Percentiles rank a stretch among this genome's conserved stretches.
Conservation (phyloP, 208 protist genomes). For the Leishmania martiniquensis region DNA sequence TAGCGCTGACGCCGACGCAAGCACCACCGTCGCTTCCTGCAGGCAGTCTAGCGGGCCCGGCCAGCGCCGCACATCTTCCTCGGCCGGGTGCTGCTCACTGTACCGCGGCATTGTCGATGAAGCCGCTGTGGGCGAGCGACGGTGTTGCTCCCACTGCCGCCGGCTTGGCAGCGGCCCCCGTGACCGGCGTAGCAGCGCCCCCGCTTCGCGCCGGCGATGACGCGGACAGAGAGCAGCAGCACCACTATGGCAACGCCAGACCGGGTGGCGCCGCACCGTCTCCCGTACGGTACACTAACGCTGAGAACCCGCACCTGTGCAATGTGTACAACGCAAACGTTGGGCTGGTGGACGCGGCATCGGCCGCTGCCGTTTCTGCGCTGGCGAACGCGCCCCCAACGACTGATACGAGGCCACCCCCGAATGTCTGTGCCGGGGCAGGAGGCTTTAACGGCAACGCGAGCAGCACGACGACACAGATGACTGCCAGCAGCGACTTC, state of each 20-base stretch:
- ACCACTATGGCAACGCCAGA: background rate
- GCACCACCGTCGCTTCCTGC: background rate
- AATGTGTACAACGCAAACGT: constrained; percentile 5
- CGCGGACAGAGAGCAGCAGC: background rate
- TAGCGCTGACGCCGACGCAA: background rate
- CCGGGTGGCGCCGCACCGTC: background rate
- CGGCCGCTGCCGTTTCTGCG: constrained; percentile 10
- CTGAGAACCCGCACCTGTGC: constrained; percentile 25
- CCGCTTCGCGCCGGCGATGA: background rate
- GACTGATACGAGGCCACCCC: background rate
- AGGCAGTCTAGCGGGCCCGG: background rate
- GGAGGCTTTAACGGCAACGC: background rate
- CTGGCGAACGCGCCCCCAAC: background rate
- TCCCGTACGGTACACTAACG: constrained; percentile 30
- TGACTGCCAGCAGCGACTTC: constrained; percentile 23
- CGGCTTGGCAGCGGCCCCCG: background rate
- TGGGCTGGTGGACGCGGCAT: constrained; percentile 8
- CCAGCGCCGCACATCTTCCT: background rate
- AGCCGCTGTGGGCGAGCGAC: constrained; percentile 16
- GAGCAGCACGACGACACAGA: constrained; percentile 6
- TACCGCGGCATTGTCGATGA: background rate
- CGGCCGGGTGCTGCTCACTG: background rate
- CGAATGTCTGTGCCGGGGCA: background rate
- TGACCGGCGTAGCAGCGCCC: background rate
- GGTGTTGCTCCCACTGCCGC: constrained; percentile 1